These are phyloP conservation scores for Polychaeton citri DNA, from an alignment of 2,329 filamentous ascomycete species.

Conservation along the genomic window DNA sequence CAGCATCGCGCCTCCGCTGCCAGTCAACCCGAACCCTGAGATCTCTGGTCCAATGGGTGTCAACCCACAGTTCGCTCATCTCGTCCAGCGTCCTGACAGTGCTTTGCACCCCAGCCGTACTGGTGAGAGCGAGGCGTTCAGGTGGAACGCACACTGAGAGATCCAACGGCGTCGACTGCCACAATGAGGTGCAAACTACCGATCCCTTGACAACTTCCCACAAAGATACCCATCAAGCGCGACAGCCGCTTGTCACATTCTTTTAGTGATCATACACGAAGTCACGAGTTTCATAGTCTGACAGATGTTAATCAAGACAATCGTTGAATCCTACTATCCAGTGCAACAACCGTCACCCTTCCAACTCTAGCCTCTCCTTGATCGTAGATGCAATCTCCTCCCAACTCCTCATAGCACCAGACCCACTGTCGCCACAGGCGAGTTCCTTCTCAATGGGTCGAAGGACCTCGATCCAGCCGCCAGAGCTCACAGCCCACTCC, in stretches of 20 bases:
- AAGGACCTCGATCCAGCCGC: conserved; percentile 54
- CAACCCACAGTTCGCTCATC: conserved; percentile 40
- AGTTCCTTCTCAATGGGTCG: conserved; percentile 61
- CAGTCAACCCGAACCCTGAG: conserved; percentile 27
- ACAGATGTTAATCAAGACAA: conserved; percentile 5
- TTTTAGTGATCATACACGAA: neutral
- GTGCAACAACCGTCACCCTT: too few species aligned
- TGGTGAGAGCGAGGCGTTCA: conserved; percentile 18
- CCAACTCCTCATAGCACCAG: conserved; percentile 77
- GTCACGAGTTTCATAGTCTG: conserved; percentile 1
- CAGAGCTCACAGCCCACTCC: conserved; percentile 51
- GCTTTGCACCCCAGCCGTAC: conserved; percentile 39
- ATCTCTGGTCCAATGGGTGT: conserved; percentile 44
- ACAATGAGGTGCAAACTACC: too few species aligned
- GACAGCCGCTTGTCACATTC: too few species aligned
- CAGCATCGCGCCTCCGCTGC: conserved; percentile 30
- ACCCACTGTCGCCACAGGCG: conserved; percentile 73
- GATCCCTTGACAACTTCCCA: too few species aligned
- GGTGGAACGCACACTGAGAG: conserved; percentile 9
- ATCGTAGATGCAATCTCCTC: conserved; percentile 55
- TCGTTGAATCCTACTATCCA: conserved; percentile 2
- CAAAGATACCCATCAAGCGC: conserved; percentile 10
- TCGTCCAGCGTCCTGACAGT: conserved; percentile 39
- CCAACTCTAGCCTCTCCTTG: conserved; percentile 29
- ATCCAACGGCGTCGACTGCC: too few species aligned